phyloP scores from a whole-genome alignment of 805 yeast species.

The Wickerhamiella bombiphila region DNA sequence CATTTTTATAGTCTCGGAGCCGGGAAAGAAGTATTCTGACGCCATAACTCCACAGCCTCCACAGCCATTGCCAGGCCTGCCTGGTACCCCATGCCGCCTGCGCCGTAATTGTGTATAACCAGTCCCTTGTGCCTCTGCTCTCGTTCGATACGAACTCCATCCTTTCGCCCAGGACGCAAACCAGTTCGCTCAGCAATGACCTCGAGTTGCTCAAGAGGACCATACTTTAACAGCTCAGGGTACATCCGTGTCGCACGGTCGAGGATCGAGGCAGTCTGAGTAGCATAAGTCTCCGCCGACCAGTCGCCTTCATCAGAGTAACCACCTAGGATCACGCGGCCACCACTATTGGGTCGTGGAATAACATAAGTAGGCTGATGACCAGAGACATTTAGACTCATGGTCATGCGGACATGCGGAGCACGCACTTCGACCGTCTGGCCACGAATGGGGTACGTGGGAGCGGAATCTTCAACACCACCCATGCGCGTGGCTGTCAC shows the following conservation, averaged over 20 bases:
- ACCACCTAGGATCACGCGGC: slow-evolving; percentile 63
- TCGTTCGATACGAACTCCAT: slow-evolving; percentile 57
- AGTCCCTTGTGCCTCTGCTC: slow-evolving; percentile 29
- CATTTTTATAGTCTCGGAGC: no score
- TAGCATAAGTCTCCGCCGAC: slow-evolving; percentile 42
- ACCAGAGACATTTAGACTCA: slow-evolving; percentile 11
- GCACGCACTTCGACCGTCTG: slow-evolving; percentile 63
- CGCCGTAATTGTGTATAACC: slow-evolving; percentile 60
- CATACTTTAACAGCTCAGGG: slow-evolving; percentile 29
- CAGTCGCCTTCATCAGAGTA: slow-evolving; percentile 49
- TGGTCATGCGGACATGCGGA: slow-evolving; percentile 49
- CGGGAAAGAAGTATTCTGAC: neutral
- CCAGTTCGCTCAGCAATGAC: slow-evolving; percentile 58
- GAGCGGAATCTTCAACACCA: slow-evolving; percentile 47
- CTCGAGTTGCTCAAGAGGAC: slow-evolving; percentile 29
- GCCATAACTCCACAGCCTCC: slow-evolving; percentile 22
- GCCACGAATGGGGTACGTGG: slow-evolving; percentile 59
- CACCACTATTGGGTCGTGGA: slow-evolving; percentile 53
- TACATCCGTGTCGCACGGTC: slow-evolving; percentile 38
- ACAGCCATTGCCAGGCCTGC: slow-evolving; percentile 53
- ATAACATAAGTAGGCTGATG: slow-evolving; percentile 46
- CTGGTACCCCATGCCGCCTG: slow-evolving; percentile 68
- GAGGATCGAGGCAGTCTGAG: slow-evolving; percentile 47
- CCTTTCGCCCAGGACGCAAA: slow-evolving; percentile 58
- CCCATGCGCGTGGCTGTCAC: slow-evolving; percentile 48